phyloP scores from a whole-genome alignment of 2,329 filamentous ascomycete species.

The Myriosclerotinia curreyana region DNA sequence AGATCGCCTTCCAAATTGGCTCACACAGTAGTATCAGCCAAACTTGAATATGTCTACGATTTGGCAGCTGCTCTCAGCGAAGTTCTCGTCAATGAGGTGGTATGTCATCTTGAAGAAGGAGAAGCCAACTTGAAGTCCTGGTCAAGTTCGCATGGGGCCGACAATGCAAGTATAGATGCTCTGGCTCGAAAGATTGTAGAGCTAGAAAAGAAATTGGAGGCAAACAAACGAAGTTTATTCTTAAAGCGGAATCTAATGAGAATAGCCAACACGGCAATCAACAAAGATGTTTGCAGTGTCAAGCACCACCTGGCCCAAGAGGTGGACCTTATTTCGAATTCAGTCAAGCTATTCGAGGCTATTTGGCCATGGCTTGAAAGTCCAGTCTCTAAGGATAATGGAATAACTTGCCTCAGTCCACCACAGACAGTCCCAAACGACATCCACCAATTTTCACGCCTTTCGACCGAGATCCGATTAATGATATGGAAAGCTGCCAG shows the following conservation, averaged over 20 bases:
- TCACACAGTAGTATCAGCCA: not conserved
- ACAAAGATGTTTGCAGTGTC: not conserved
- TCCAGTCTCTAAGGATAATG: not conserved
- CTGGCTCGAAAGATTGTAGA: not conserved
- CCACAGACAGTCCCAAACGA: not conserved
- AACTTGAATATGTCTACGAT: not conserved
- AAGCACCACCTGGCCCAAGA: not conserved
- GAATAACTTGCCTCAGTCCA: no score
- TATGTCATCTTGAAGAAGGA: not conserved
- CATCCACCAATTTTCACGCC: not conserved
- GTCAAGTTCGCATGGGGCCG: no score
- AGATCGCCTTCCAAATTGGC: not conserved
- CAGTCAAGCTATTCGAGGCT: not conserved
- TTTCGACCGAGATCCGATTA: not conserved
- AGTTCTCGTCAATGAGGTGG: not conserved
- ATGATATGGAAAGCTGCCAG: constrained; percentile 4
- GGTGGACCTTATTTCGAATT: not conserved
- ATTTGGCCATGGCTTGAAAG: not conserved
- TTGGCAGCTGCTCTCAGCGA: not conserved
- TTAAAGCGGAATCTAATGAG: not conserved
- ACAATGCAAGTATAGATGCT: not conserved
- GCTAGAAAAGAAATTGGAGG: not conserved
- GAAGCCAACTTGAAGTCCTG: not conserved
- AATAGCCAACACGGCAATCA: not conserved
- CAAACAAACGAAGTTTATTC: not conserved